A percentile compares a stretch with the other conserved stretches of the same genome.
phyloP scores from a whole-genome alignment of 2,329 filamentous ascomycete species.

The Penicillium sp. region DNA sequence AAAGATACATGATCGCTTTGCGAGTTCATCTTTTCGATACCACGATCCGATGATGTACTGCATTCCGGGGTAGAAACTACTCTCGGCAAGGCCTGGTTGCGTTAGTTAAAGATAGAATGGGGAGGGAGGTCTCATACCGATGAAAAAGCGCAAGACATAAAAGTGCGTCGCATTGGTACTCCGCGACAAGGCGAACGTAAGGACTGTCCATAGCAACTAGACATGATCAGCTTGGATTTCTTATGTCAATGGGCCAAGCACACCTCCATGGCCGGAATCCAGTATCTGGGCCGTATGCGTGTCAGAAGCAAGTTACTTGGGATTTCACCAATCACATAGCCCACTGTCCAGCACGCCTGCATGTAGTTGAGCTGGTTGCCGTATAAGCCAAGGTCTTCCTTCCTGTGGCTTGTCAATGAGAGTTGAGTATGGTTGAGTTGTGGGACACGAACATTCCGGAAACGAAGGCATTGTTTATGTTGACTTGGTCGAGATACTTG shows the following conservation, averaged over 20 bases:
- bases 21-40: conserved; percentile 45
- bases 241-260: too few relatives aligned
- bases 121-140: conserved; percentile 41
- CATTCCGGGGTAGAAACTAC: conserved; percentile 47
- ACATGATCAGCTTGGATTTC: too few relatives aligned
- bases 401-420: conserved; percentile 26
- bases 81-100: too few relatives aligned
- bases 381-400: conserved; percentile 46
- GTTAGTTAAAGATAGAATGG: too few relatives aligned
- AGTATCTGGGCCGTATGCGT: conserved; percentile 40
- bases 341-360: conserved; percentile 51
- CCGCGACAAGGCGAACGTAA: too few relatives aligned
- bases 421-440: not conserved
- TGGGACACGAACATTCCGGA: conserved; percentile 41
- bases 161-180: too few relatives aligned
- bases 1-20: conserved; percentile 46
- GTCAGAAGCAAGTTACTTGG: conserved; percentile 47
- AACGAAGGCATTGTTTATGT: conserved; percentile 42
- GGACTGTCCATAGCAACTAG: too few relatives aligned
- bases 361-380: conserved; percentile 51
- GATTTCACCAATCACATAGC: conserved; percentile 50
- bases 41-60: conserved; percentile 46
- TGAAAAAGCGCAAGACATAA: conserved; percentile 46
- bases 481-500: conserved; percentile 42
- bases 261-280: conserved; percentile 43